A percentile compares a stretch with the other conserved stretches of the same genome.
Conservation (phyloP, 1,284 basidiomycete genomes). For the Pisolithus thermaeus region DNA sequence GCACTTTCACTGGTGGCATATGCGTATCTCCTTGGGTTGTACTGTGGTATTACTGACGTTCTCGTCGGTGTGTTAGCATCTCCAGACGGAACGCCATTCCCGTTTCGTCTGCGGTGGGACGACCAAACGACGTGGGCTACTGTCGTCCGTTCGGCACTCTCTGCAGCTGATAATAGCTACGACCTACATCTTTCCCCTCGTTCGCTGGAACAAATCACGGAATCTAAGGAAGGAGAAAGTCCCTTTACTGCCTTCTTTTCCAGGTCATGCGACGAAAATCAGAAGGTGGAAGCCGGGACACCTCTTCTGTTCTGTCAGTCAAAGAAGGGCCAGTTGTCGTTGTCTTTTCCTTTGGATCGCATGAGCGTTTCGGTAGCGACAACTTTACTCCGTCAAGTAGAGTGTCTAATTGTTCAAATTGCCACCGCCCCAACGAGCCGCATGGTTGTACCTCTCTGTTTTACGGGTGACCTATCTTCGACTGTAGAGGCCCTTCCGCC, state of each 20-base stretch:
- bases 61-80: constrained; percentile 28
- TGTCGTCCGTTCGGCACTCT: constrained; percentile 16
- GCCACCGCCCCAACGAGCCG: constrained; percentile 8
- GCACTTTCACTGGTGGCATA: constrained; percentile 28
- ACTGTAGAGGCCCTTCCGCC: constrained; percentile 26
- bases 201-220: constrained; percentile 11
- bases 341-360: constrained; percentile 19
- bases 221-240: constrained; percentile 13
- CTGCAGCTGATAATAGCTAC: constrained; percentile 16
- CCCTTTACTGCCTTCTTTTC: constrained; percentile 15
- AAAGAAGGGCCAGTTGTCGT: constrained; percentile 8
- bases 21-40: constrained; percentile 34
- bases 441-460: constrained; percentile 18
- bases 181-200: constrained; percentile 8
- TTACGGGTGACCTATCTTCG: constrained; percentile 32
- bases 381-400: constrained; percentile 25
- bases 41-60: constrained; percentile 35
- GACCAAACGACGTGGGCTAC: constrained; percentile 30
- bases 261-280: constrained; percentile 4
- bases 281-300: background rate
- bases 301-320: constrained; percentile 10
- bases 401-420: constrained; percentile 11
- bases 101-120: constrained; percentile 34
- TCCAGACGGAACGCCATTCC: constrained; percentile 13
- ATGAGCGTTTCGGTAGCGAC: constrained; percentile 18